Evolutionary conservation across 495 filamentous ascomycete species (phyloP), one percentile per base, ranked within the genome.

Genomic region (Annulohypoxylon moriforme): DNA sequence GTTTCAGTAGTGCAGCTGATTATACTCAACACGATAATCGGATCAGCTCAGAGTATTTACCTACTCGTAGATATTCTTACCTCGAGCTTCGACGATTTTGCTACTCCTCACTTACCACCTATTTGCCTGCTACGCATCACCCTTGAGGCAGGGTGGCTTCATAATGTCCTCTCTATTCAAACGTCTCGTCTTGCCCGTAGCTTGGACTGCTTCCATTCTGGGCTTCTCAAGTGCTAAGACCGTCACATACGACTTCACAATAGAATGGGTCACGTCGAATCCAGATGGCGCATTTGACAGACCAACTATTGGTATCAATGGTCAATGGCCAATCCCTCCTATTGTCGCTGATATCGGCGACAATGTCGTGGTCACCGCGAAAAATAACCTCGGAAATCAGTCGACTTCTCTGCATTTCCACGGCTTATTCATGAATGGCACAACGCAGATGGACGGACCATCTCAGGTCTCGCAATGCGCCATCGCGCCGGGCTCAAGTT

Each of bases 191-290:
- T 47, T 69, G n/a, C 53, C 46, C 16, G n/a, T 80, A 76, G 73
- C 76, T 71, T 76, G 68, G 77, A 52, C 66, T 72, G 58, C 77
- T 76, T 71, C 53, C 70, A 83, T 61, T 73, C 81, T 49, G 60
- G 69, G 76, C 61, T 61, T 79, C 20, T 72, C 79, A n/a, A 60
- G 78, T 34, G 81, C 83, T 34, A 90, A 87, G 36, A 91, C 88
- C 2, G 87, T 93, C 60, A 89, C 85, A 24, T 91, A 93, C 75
- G 85, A 97, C 77, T 96, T 92, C 81, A 91, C 92, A 74, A 85
- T 95, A 66, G 85, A 86, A 29, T 96, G 94, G 94, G 89, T 94
- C 5, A 89, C 82, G 27, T 89, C 91, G 8, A 95, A 94, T 75
- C 94, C 94, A 3, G 94, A 97, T 80, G 91, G 90, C 14, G 76